Evolutionary conservation across 176 grass and related monocot species (phyloP).

Genomic region (Carex pumila): DNA sequence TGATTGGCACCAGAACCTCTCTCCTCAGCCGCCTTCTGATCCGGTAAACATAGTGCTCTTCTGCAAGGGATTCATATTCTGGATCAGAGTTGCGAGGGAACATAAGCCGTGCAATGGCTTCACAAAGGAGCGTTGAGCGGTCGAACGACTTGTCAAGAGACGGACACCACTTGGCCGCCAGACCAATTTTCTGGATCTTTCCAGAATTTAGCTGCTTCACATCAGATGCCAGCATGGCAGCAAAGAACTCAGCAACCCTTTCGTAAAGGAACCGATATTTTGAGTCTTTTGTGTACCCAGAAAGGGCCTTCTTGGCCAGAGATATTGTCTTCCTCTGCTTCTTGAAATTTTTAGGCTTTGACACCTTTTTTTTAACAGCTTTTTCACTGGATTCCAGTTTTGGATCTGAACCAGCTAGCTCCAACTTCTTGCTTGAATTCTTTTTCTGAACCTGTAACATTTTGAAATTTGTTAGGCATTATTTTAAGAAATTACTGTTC

Average conservation of each 20-base stretch:
- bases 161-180: constrained; percentile 47
- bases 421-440: background rate
- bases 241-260: constrained; percentile 34
- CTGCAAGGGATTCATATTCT: constrained; percentile 24
- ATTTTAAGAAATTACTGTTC: background rate
- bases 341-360: background rate
- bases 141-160: constrained; percentile 42
- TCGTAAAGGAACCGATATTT: constrained; percentile 42
- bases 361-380: background rate
- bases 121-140: constrained; percentile 43
- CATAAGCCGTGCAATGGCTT: constrained; percentile 45
- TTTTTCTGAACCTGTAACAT: background rate
- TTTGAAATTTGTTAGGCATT: background rate
- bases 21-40: constrained; percentile 35
- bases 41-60: constrained; percentile 44
- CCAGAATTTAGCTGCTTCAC: constrained; percentile 15
- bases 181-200: constrained; percentile 14
- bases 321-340: constrained; percentile 15
- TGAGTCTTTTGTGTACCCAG: constrained; percentile 7
- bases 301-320: constrained; percentile 17
- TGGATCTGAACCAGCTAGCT: background rate
- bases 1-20: constrained; percentile 37
- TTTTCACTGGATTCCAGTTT: background rate
- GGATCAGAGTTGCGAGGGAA: constrained; percentile 34
- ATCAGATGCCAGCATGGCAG: constrained; percentile 30